Evolutionary conservation across 2,329 filamentous ascomycete species (phyloP), one percentile per base, ranked within the genome.

Genomic region (Hypoxylon sp.): DNA sequence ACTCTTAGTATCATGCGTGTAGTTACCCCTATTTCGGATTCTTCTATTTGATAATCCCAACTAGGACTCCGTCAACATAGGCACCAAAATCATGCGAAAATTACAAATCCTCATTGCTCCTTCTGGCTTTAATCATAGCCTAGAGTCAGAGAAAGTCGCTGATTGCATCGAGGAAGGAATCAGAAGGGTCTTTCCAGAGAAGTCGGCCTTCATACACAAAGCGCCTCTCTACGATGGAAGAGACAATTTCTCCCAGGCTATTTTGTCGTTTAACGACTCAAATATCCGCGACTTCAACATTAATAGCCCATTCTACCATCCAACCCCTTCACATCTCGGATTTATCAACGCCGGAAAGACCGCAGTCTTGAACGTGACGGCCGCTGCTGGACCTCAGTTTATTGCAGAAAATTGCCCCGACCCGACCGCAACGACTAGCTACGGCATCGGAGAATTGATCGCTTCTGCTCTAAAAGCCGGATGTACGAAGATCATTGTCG

Each of bases 81-180:
- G 9, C 5, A 21, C 38, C 38, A 10, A 11, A 11, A 43, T 14
- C 21, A 49, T 49, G 45, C 13, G 25, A 7, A 21, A 25, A 25
- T 13, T 56, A 21, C 52, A 5, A 14, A 45, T 56, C 21, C 52
- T 56, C 13, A 25, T 56, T 23, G 52, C 38, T 7, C 25, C 36
- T 28, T 23, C 38, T 13, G 43, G 43, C 30, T 49, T 43, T 49
- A 21, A 32, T 14, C 6, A 25, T 2, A 13, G 10, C 11, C n/a
- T 56, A 6, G 2, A n/a, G n/a, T 5, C 55, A 17, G 14, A 25
- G 6, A 4, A 28, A 49, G 32, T 38, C 7, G 55, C 55, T 21
- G 21, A 49, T 2, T 25, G 6, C 23, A 36, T 58, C 17, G 30
- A 49, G 13, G 30, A 49, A 41, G 45, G 30, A 14, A 28, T 58